phyloP scores from a whole-genome alignment of 257 asterid species.

The Jacaranda mimosifolia region DNA sequence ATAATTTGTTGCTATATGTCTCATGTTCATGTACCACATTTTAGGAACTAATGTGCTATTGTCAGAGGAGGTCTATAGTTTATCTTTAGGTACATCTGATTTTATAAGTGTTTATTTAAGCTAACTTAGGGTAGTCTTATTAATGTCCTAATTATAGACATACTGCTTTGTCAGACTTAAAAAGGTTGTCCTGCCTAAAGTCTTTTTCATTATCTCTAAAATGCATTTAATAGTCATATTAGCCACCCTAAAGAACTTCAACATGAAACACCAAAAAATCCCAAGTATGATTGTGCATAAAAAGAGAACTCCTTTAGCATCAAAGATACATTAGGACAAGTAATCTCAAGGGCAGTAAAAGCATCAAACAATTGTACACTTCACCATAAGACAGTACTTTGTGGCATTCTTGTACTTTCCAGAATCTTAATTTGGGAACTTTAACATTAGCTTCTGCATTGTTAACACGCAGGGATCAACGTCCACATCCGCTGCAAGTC shows the following conservation, averaged over 20 bases:
- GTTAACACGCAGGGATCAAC: constrained; percentile 39
- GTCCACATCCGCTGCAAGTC: constrained; percentile 46
- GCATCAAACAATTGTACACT: no score
- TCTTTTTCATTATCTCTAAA: neutral
- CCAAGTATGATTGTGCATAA: neutral
- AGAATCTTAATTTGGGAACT: neutral
- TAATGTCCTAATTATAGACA: constrained; percentile 6
- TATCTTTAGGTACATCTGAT: neutral
- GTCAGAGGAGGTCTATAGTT: neutral
- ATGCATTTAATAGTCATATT: constrained; percentile 11
- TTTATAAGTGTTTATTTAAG: constrained; percentile 5
- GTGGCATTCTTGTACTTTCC: neutral
- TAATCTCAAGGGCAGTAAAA: constrained; percentile 1
- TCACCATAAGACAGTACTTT: no score
- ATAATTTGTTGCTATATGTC: neutral
- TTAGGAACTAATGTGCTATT: neutral
- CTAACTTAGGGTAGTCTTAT: neutral
- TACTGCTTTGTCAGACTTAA: neutral
- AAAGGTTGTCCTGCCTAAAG: neutral
- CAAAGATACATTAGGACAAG: neutral
- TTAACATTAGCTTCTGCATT: constrained; percentile 6
- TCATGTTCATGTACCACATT: neutral
- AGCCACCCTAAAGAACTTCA: neutral
- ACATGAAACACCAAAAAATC: neutral
- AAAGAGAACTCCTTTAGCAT: constrained; percentile 7